Evolutionary conservation across 2,329 filamentous ascomycete species (phyloP), one percentile per base, ranked within the genome.

Genomic region (Bipolaris oryzae): DNA sequence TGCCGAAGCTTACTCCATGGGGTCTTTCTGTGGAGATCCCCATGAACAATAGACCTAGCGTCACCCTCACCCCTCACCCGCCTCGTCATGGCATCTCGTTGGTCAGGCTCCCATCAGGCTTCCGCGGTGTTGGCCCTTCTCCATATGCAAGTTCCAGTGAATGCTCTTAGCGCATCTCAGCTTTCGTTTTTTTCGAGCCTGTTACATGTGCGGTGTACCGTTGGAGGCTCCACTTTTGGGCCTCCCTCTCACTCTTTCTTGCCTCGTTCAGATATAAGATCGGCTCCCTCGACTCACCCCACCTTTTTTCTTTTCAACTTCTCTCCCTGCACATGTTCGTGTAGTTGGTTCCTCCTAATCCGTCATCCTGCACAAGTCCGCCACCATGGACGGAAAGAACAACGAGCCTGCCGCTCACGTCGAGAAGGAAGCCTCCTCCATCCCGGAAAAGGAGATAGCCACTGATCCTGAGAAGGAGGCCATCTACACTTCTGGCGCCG

Each of bases 1-100:
- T 57, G 50, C 23, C 38, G 44, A 49, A 44, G 50, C 50, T 57
- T 57, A 49, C 54, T 57, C 54, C 50, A 57, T 57, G 54, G 44
- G 50, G 54, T 20, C 23, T 44, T 34, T n/a, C 2, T 16, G 54
- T 57, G 50, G 54, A 47, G 50, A 53, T 53, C 50, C 13, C 41
- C 50, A 53, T 34, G 50, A 48, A 57, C 54, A 38, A 37, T 37
- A 28, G 15, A 23, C 20, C 54, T 53, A 53, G 54, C 54, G 49
- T 33, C 10, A 21, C 13, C 18, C 39, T 7, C 43, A 53, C 54
- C 54, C 54, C 54, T 53, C 54, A 44, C 45, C 42, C n/a, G 13
- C 43, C 25, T 34, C 50, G 20, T 31, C 28, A 43, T 28, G 41
- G 21, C 39, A 15, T 53, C 31, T 37, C 50, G 50, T 53, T 57